Conservation (phyloP, 192 early-diverging fungal species). For the Lobosporangium transversale region DNA sequence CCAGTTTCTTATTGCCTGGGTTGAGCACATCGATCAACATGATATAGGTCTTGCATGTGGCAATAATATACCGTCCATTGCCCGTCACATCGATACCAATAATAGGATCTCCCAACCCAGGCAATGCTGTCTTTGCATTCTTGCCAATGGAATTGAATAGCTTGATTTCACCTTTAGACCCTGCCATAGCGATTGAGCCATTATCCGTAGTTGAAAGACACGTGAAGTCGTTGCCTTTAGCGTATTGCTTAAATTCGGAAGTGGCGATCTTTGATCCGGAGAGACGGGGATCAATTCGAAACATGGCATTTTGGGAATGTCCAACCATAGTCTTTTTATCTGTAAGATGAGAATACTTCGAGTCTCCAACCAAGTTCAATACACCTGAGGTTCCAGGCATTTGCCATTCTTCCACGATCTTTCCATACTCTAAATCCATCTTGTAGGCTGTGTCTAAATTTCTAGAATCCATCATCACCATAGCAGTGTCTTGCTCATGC, state of each 20-base stretch:
- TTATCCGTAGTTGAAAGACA: conserved; percentile 77
- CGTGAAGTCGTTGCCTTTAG: conserved; percentile 75
- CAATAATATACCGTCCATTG: conserved; percentile 85
- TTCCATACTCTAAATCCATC: conserved; percentile 92
- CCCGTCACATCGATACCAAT: conserved; percentile 90
- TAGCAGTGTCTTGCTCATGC: conserved; percentile 84
- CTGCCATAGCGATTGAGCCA: conserved; percentile 85
- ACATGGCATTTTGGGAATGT: conserved; percentile 83
- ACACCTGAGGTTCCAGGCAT: conserved; percentile 78
- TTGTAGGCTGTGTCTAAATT: conserved; percentile 80
- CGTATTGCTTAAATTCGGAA: conserved; percentile 74
- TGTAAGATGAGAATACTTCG: conserved; percentile 84
- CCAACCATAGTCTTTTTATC: conserved; percentile 81
- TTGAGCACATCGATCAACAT: conserved; percentile 81
- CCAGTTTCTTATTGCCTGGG: conserved; percentile 58
- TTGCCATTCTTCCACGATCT: conserved; percentile 95
- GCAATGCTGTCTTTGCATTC: conserved; percentile 87
- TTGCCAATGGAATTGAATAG: conserved; percentile 82
- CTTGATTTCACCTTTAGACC: conserved; percentile 88
- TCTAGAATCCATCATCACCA: conserved; percentile 79
- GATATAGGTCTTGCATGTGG: conserved; percentile 88
- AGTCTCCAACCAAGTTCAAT: conserved; percentile 73
- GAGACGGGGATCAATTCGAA: conserved; percentile 89
- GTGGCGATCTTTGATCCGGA: conserved; percentile 77
- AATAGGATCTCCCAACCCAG: conserved; percentile 89